Base-by-base conservation (phyloP, 495 filamentous ascomycete species). In the Penicillium ochrochloron region DNA sequence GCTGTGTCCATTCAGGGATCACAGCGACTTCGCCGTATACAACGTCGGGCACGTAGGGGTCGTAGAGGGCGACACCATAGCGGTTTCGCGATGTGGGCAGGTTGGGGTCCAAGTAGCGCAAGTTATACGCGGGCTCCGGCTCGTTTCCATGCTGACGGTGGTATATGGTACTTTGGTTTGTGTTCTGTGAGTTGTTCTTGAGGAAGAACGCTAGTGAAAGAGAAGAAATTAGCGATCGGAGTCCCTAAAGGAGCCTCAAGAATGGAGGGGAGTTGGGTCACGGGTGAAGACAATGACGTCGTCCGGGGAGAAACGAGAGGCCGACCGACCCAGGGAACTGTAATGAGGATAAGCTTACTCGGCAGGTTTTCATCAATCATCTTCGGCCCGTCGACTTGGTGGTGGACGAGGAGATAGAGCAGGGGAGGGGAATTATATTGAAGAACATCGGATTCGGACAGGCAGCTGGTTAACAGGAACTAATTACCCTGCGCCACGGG, bases 351-450 rank as follows among this genome's bases (percentile, higher is more conserved):
- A 11, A 55, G 74, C 85, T 71, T 81, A 90, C 88, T 93, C 64
- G 95, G 95, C 5, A 99, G 85, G 75, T 93, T 96, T 75, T 96
- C 92, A 86, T 99, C 95, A 59, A 99, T 85, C 93, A 97, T 97
- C 5, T 69, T 83, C 62, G 42, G 35, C 57, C 42, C 37, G 7
- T 59, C 35, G 10, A 56, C 50, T 55, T 51, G 11, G 39, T 21
- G 9, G 11, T 31, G 25, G 31, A 37, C 9, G n/a, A 29, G 37
- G 15, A 50, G n/a, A 60, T 2, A 42, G 57, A 50, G 42, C 17
- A 44, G 25, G 15, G 5, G 3, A 35, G 12, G 7, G 29, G 29
- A 33, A 48, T 59, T 59, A 56, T 63, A 62, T 35, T 37, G 42
- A 57, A 41, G 29, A 15, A 15, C 12, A 23, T 8, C 25, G 59